These are phyloP conservation scores for Pythium oligandrum DNA, from an alignment of 352 stramenopile species.

Conservation along the genomic window DNA sequence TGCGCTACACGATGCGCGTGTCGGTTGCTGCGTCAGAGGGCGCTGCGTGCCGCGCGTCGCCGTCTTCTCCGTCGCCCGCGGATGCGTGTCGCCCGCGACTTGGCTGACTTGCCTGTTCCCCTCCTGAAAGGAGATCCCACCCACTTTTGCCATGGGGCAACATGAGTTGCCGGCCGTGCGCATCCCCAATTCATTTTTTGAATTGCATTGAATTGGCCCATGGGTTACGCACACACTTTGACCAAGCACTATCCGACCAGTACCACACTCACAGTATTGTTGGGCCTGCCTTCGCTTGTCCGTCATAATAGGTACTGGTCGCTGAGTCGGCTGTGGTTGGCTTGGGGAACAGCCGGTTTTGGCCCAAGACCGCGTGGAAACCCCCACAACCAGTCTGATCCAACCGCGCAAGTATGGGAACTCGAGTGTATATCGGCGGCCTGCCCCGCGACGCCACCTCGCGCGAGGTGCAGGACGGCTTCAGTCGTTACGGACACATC, in stretches of 20 bases:
- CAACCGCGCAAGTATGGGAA: slow-evolving; percentile 49
- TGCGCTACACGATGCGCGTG: too few relatives aligned
- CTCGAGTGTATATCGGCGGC: slow-evolving; percentile 79
- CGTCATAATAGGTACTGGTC: not conserved
- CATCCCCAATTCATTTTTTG: slow-evolving; percentile 12
- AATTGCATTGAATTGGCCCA: slow-evolving; percentile 13
- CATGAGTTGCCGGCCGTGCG: not conserved
- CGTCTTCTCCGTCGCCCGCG: too few relatives aligned
- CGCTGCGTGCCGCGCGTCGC: too few relatives aligned
- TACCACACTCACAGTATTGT: not conserved
- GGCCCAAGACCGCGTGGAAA: too few relatives aligned
- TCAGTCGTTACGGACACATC: slow-evolving; percentile 81
- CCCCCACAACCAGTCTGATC: too few relatives aligned
- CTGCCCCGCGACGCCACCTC: slow-evolving; percentile 77
- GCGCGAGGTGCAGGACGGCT: slow-evolving; percentile 77
- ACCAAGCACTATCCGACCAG: slow-evolving; percentile 6
- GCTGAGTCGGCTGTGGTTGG: not conserved
- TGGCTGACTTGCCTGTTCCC: too few relatives aligned
- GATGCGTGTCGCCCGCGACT: too few relatives aligned
- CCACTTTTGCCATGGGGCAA: too few relatives aligned
- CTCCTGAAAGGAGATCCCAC: too few relatives aligned
- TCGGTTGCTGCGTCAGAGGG: too few relatives aligned
- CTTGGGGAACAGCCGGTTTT: too few relatives aligned
- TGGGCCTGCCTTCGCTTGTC: too few relatives aligned
- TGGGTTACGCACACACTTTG: not conserved